Evolutionary conservation across 2,329 filamentous ascomycete genomes (phyloP).

Genomic region (Periglandula ipomoeae): DNA sequence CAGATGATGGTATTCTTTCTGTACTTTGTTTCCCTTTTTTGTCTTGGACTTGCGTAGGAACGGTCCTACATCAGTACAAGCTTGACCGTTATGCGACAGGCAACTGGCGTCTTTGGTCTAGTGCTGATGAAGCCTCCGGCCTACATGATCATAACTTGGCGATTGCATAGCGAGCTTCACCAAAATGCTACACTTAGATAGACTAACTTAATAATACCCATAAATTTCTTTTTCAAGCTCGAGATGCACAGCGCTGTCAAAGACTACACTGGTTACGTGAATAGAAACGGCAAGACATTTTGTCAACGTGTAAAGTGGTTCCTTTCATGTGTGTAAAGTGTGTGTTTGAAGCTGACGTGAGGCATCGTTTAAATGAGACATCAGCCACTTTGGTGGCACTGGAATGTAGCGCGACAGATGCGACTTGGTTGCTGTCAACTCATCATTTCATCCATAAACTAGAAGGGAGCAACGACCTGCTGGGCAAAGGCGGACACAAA

Average conservation of each 20-base stretch:
- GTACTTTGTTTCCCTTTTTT: neutral
- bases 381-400: neutral
- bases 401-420: neutral
- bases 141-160: neutral
- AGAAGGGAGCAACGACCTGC: too few species aligned
- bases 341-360: neutral
- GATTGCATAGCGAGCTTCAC: slow-evolving; percentile 9
- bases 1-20: neutral
- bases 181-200: slow-evolving; percentile 5
- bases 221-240: neutral
- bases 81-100: neutral
- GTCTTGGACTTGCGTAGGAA: neutral
- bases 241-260: too few species aligned
- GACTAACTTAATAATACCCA: slow-evolving; percentile 3
- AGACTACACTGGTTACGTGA: neutral
- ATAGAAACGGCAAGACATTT: neutral
- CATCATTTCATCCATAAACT: too few species aligned
- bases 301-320: neutral
- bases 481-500: too few species aligned
- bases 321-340: neutral
- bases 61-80: neutral
- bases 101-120: neutral
- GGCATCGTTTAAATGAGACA: neutral
- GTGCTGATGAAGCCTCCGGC: neutral
- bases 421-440: neutral